Conservation (phyloP, 2,329 filamentous ascomycete genomes). For the Paecilomyces fulvus region DNA sequence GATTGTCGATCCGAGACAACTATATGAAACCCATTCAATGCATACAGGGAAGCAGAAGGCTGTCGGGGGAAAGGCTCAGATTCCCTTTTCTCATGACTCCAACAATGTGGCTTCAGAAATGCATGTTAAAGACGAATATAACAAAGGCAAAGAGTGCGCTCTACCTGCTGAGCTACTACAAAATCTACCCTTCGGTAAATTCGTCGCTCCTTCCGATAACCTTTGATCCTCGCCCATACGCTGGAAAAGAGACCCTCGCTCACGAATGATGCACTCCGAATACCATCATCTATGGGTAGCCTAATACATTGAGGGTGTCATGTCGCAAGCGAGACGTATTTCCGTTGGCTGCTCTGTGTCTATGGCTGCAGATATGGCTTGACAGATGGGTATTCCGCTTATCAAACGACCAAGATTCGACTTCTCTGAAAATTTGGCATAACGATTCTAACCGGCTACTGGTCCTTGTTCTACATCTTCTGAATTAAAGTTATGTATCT, state of each 20-base stretch:
- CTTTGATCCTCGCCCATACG: neutral
- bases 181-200: neutral
- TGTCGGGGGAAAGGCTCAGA: neutral
- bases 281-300: too few relatives aligned
- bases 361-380: too few relatives aligned
- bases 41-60: neutral
- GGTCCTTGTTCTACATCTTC: too few relatives aligned
- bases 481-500: too few relatives aligned
- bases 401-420: too few relatives aligned
- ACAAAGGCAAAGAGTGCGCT: neutral
- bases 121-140: neutral
- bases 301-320: too few relatives aligned
- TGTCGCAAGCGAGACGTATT: too few relatives aligned
- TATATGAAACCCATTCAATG: neutral
- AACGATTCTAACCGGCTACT: too few relatives aligned
- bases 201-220: neutral
- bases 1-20: neutral
- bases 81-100: neutral
- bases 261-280: too few relatives aligned
- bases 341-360: too few relatives aligned
- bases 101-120: neutral
- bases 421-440: too few relatives aligned
- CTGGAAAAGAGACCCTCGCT: neutral
- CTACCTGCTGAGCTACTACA: neutral
- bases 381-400: too few relatives aligned